Evolutionary conservation across 805 yeast species (phyloP).

Genomic region (Clavispora fructus): DNA sequence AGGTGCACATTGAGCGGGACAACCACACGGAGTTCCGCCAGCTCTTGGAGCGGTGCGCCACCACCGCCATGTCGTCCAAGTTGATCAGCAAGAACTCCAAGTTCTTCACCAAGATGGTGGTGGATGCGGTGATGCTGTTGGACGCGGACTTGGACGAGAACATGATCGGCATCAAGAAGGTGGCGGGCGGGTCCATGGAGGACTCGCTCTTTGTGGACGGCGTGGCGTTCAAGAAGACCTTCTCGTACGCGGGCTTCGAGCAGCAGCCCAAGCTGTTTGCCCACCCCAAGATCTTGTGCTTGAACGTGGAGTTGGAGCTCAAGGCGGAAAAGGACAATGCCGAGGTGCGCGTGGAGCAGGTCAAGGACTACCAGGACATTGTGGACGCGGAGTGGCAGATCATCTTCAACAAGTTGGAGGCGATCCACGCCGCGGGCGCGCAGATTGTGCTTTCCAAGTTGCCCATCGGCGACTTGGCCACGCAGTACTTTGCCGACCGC

Average conservation of each 20-base stretch:
- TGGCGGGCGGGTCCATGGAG: slow-evolving; percentile 95
- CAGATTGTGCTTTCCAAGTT: slow-evolving; percentile 87
- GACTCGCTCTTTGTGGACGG: slow-evolving; percentile 87
- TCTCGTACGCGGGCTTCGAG: slow-evolving; percentile 97
- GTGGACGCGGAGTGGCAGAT: slow-evolving; percentile 99
- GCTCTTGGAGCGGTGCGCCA: slow-evolving; percentile 85
- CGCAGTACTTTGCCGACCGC: slow-evolving; percentile 96
- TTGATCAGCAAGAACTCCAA: slow-evolving; percentile 80
- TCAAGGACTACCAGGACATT: slow-evolving; percentile 87
- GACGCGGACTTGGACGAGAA: slow-evolving; percentile 85
- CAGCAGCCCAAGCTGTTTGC: slow-evolving; percentile 89
- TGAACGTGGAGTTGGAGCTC: slow-evolving; percentile 91
- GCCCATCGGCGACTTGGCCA: slow-evolving; percentile 98
- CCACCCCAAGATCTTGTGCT: slow-evolving; percentile 75
- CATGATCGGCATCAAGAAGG: slow-evolving; percentile 89
- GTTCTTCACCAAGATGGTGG: slow-evolving; percentile 94
- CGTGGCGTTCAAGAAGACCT: slow-evolving; percentile 95
- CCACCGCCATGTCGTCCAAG: slow-evolving; percentile 96
- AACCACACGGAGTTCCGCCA: slow-evolving; percentile 57
- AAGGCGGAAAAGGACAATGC: slow-evolving; percentile 99
- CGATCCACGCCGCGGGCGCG: slow-evolving; percentile 81
- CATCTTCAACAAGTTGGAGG: slow-evolving; percentile 78
- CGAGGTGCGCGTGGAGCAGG: slow-evolving; percentile 93
- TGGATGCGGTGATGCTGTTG: slow-evolving; percentile 85
- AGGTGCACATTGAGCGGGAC: slow-evolving; percentile 58